phyloP scores from a whole-genome alignment of 1,284 basidiomycete genomes.

The Cerioporus squamosus region DNA sequence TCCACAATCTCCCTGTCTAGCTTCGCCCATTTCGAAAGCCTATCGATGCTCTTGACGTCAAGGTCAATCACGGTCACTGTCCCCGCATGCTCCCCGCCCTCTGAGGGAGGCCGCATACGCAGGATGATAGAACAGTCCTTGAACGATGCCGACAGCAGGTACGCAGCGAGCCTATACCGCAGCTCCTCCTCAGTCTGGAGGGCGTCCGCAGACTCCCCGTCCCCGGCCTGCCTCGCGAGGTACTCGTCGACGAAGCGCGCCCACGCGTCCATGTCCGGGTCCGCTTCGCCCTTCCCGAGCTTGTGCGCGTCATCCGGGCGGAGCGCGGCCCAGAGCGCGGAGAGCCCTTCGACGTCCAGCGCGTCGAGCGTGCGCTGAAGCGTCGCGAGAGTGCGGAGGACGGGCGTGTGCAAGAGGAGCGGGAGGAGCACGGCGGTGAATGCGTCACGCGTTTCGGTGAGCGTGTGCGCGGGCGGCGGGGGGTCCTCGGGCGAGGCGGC shows the following conservation, averaged over 20 bases:
- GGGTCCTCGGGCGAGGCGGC: background rate
- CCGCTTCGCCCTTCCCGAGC: constrained; percentile 20
- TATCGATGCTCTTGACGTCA: constrained; percentile 77
- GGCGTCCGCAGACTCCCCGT: background rate
- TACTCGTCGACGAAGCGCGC: constrained; percentile 47
- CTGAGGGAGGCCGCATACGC: constrained; percentile 38
- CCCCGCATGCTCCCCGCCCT: constrained; percentile 17
- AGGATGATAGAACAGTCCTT: constrained; percentile 95
- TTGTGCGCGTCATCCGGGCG: constrained; percentile 17
- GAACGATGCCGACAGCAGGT: constrained; percentile 90
- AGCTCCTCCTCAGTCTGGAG: constrained; percentile 46
- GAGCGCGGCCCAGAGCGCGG: constrained; percentile 47
- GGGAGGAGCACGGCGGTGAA: constrained; percentile 55
- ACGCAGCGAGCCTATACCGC: constrained; percentile 69
- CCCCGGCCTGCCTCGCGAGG: constrained; percentile 33
- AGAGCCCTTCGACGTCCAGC: constrained; percentile 83
- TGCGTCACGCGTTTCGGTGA: constrained; percentile 24
- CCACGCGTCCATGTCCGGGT: constrained; percentile 34
- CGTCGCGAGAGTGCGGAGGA: constrained; percentile 60
- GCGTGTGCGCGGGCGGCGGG: background rate
- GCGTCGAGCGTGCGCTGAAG: constrained; percentile 83
- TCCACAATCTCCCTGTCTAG: constrained; percentile 75
- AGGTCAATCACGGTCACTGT: constrained; percentile 82
- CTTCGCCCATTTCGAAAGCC: constrained; percentile 73
- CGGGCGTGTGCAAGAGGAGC: constrained; percentile 54